Evolutionary conservation across 2,329 filamentous ascomycete genomes (phyloP).

Genomic region (Trichoderma polysporum): DNA sequence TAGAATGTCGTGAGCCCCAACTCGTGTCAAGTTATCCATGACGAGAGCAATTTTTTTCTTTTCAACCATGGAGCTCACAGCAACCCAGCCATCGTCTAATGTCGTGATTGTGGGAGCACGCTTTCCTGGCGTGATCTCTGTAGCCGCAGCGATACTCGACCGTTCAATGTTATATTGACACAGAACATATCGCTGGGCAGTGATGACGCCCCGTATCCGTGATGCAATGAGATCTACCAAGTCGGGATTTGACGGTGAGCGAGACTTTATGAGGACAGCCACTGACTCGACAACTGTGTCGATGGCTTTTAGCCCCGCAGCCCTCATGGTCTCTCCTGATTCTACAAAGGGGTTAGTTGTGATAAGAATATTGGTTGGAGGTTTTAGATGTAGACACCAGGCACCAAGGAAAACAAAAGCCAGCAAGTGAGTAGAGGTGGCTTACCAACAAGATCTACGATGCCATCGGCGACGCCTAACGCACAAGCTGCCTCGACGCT

Average conservation of each 20-base stretch:
- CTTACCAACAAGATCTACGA: conserved; percentile 94
- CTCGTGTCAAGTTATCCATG: conserved; percentile 78
- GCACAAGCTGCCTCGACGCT: conserved; percentile 98
- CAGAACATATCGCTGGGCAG: conserved; percentile 87
- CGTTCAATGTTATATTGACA: conserved; percentile 95
- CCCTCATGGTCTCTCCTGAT: conserved; percentile 97
- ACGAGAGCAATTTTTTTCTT: conserved; percentile 79
- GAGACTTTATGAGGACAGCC: conserved; percentile 90
- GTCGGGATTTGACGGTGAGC: conserved; percentile 73
- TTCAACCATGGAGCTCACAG: conserved; percentile 91
- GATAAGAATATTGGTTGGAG: background rate
- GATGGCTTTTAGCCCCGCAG: conserved; percentile 88
- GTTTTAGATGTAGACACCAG: background rate
- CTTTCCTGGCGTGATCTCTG: conserved; percentile 85
- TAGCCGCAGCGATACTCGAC: conserved; percentile 62
- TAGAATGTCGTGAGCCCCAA: conserved; percentile 81
- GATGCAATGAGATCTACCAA: conserved; percentile 82
- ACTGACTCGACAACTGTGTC: conserved; percentile 88
- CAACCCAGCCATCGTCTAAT: conserved; percentile 89
- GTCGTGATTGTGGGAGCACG: conserved; percentile 89
- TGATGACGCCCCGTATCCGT: conserved; percentile 90
- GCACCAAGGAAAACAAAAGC: background rate
- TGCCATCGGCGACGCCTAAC: conserved; percentile 91
- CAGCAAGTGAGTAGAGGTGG: conserved; percentile 27
- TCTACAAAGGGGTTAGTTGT: conserved; percentile 52